Conservation (phyloP, 2,329 filamentous ascomycete genomes). For the Ophiostoma sp. region DNA sequence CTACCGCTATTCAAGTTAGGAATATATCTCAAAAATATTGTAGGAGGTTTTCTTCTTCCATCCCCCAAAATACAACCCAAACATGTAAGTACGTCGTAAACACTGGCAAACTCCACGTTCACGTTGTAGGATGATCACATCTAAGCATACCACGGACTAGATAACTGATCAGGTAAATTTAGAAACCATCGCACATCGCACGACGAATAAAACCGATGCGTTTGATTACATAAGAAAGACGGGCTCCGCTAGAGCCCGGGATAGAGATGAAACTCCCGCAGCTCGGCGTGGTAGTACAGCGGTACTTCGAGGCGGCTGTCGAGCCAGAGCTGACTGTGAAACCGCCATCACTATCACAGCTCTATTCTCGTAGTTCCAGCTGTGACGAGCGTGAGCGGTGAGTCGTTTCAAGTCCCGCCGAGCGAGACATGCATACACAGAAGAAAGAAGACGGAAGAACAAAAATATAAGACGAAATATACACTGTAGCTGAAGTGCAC, state of each 20-base stretch:
- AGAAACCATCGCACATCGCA: too few relatives aligned
- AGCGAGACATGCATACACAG: neutral
- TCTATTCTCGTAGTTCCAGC: neutral
- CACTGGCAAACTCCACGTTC: too few relatives aligned
- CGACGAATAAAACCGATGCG: too few relatives aligned
- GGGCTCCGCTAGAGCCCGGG: neutral
- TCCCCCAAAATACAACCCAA: neutral
- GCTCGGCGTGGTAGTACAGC: neutral
- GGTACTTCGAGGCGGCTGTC: neutral
- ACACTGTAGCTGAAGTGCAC: too few relatives aligned
- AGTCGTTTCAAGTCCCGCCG: neutral
- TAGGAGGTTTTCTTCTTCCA: too few relatives aligned
- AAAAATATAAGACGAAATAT: too few relatives aligned
- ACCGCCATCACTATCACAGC: constrained; percentile 1
- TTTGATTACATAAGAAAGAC: neutral
- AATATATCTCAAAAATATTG: neutral
- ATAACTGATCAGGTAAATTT: too few relatives aligned
- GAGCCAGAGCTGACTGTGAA: neutral
- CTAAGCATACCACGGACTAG: too few relatives aligned
- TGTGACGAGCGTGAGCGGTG: neutral
- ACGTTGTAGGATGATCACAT: too few relatives aligned
- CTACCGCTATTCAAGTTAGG: neutral
- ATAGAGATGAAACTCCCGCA: neutral
- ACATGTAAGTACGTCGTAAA: too few relatives aligned
- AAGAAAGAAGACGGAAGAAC: too few relatives aligned